Conservation (phyloP, 2,329 filamentous ascomycete species). For the Alternaria gansuensis region DNA sequence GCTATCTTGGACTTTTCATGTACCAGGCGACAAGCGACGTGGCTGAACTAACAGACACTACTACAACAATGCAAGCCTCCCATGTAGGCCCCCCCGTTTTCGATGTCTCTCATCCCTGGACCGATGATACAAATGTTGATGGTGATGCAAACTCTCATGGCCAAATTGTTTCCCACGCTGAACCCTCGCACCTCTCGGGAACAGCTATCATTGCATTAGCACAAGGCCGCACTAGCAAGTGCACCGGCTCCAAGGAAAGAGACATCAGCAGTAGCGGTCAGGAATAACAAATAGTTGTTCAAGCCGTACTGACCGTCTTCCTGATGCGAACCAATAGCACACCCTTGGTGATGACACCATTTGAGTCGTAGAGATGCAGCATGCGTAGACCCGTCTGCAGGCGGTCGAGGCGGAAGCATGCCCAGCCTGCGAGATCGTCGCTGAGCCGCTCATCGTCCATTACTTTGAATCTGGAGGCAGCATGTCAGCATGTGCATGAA, state of each 20-base stretch:
- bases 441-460: slow-evolving; percentile 81
- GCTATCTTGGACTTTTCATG: background rate
- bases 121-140: background rate
- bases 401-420: slow-evolving; percentile 84
- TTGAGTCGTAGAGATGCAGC: slow-evolving; percentile 75
- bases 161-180: slow-evolving; percentile 1
- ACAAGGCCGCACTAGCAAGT: background rate
- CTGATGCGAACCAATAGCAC: slow-evolving; percentile 77
- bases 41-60: background rate
- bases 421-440: slow-evolving; percentile 86
- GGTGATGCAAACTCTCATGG: background rate
- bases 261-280: slow-evolving; percentile 1
- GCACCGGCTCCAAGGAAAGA: slow-evolving; percentile 4
- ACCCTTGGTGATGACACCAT: slow-evolving; percentile 72
- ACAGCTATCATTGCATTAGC: slow-evolving; percentile 10
- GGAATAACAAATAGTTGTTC: slow-evolving; percentile 18
- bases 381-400: slow-evolving; percentile 79
- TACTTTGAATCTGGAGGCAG: slow-evolving; percentile 73
- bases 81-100: background rate
- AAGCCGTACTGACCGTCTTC: slow-evolving; percentile 59
- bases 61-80: slow-evolving; percentile 2
- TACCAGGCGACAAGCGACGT: background rate
- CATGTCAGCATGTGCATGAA: slow-evolving; percentile 9
- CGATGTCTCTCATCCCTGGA: background rate
- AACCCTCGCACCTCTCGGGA: slow-evolving; percentile 2